These are phyloP conservation scores for Plasmodium gaboni DNA, from an alignment of 169 alveolate species.

Conservation along the genomic window DNA sequence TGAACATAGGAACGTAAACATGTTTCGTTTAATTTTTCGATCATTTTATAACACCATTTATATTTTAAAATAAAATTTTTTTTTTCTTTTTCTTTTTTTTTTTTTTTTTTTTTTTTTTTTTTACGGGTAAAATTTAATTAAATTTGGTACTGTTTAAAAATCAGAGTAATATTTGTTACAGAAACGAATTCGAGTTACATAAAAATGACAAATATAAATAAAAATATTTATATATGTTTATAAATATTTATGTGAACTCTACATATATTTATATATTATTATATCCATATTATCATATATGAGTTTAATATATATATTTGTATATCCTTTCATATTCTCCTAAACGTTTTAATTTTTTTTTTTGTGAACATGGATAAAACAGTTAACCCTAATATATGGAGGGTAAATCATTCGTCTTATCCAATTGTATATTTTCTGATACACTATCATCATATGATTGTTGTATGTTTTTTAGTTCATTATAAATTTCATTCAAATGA, in stretches of 20 bases:
- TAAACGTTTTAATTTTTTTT: background rate
- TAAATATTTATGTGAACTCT: background rate
- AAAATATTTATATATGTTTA: background rate
- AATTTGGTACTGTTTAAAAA: no score
- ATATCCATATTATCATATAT: background rate
- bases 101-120: no score
- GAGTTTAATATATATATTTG: no score
- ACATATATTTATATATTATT: background rate
- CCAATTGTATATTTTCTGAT: constrained; percentile 8
- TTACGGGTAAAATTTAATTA: no score
- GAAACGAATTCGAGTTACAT: no score
- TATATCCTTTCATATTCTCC: no score
- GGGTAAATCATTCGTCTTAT: constrained; percentile 27
- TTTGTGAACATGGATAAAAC: background rate
- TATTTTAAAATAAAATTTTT: no score
- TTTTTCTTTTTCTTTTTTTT: no score
- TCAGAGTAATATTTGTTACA: no score
- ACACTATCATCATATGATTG: constrained; percentile 18
- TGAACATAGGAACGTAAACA: no score
- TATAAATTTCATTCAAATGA: constrained; percentile 43
- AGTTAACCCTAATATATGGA: constrained; percentile 39
- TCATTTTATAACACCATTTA: no score
- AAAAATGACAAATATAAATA: background rate
- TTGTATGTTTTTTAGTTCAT: constrained; percentile 47
- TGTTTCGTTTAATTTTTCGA: no score